phyloP scores from a whole-genome alignment of 2,329 filamentous ascomycete species.

The Pseudocercospora musae region DNA sequence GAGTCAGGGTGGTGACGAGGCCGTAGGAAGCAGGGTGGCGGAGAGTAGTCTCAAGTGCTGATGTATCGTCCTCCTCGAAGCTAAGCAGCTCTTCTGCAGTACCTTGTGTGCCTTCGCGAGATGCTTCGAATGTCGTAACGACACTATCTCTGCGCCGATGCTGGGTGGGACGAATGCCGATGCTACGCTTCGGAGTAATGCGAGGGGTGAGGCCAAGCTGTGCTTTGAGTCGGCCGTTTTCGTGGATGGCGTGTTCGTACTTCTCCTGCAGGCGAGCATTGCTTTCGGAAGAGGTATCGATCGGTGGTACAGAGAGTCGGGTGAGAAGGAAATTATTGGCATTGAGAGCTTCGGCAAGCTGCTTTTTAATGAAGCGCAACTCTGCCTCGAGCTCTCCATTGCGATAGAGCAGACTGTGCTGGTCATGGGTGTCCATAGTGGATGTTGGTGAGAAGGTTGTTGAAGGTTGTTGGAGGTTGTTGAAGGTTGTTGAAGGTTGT shows the following conservation, averaged over 20 bases:
- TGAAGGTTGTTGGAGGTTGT: neutral
- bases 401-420: slow-evolving; percentile 16
- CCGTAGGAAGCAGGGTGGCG: neutral
- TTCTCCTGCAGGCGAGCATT: slow-evolving; percentile 5
- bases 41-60: neutral
- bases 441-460: neutral
- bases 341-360: slow-evolving; percentile 23
- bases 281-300: neutral
- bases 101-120: neutral
- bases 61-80: slow-evolving; percentile 5
- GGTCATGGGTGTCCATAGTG: slow-evolving; percentile 6
- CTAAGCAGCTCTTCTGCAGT: slow-evolving; percentile 5
- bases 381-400: slow-evolving; percentile 29
- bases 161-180: neutral
- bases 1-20: neutral
- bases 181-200: neutral
- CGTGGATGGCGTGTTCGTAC: slow-evolving; percentile 3
- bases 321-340: slow-evolving; percentile 22
- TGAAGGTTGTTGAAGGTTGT: neutral
- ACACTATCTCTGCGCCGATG: neutral
- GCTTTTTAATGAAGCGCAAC: slow-evolving; percentile 25
- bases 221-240: slow-evolving; percentile 8
- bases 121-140: neutral
- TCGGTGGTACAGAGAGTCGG: slow-evolving; percentile 2
- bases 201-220: neutral